phyloP scores from a whole-genome alignment of 176 grass and related monocot genomes.

The Panicum miliaceum region DNA sequence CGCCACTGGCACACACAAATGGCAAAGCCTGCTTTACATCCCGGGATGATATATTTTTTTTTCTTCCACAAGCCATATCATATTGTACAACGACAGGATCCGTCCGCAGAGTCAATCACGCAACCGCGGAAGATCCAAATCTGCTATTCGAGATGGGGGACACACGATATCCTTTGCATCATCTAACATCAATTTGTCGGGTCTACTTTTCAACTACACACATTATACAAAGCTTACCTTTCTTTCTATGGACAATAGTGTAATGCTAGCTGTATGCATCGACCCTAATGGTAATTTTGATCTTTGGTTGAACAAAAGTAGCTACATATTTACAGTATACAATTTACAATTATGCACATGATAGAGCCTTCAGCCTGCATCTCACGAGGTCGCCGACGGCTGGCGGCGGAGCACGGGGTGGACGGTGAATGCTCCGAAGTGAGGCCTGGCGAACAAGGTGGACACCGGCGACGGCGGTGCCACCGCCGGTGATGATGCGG shows the following conservation, averaged over 20 bases:
- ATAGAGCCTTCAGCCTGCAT: background rate
- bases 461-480: background rate
- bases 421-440: constrained; percentile 30
- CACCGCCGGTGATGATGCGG: background rate
- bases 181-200: constrained; percentile 9
- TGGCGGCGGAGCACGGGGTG: constrained; percentile 41
- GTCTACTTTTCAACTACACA: background rate
- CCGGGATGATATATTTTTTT: background rate
- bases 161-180: background rate
- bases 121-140: constrained; percentile 21
- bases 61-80: background rate
- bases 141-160: background rate
- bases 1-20: constrained; percentile 16
- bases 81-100: constrained; percentile 32
- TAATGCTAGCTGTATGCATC: background rate
- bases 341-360: background rate
- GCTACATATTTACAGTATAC: background rate
- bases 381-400: constrained; percentile 43
- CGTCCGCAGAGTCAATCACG: constrained; percentile 37
- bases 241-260: background rate
- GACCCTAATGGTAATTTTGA: background rate
- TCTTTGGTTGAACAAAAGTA: background rate
- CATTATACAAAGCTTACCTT: background rate
- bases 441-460: constrained; percentile 40
- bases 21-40: background rate